Conservation (phyloP, 352 stramenopile species). For the Globisporangium nunn region DNA sequence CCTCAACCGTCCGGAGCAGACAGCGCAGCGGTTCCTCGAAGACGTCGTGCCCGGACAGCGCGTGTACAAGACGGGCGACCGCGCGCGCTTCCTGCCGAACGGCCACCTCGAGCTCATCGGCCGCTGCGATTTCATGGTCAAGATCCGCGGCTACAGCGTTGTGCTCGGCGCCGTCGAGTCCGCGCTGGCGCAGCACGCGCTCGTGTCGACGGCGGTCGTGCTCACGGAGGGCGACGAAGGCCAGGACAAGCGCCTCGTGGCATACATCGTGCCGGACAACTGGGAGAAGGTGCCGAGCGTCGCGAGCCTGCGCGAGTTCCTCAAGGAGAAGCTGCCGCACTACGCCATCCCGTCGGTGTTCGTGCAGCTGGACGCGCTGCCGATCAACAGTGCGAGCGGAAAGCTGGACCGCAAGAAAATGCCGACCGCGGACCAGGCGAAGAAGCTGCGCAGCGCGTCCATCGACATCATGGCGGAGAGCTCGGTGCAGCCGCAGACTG, state of each 20-base stretch:
- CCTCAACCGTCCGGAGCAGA: constrained; percentile 72
- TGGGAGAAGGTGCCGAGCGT: constrained; percentile 61
- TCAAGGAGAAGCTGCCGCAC: constrained; percentile 73
- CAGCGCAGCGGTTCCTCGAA: constrained; percentile 65
- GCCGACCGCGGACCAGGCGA: constrained; percentile 54
- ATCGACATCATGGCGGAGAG: constrained; percentile 56
- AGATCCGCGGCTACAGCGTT: constrained; percentile 93
- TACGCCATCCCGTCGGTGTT: constrained; percentile 82
- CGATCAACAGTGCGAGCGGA: constrained; percentile 81
- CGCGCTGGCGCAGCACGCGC: constrained; percentile 78
- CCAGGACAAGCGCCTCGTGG: constrained; percentile 89
- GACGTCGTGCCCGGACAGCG: constrained; percentile 56
- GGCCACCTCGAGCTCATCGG: constrained; percentile 90
- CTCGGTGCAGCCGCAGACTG: constrained; percentile 40
- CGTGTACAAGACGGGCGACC: constrained; percentile 91
- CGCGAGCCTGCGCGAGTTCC: constrained; percentile 51
- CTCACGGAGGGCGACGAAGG: constrained; percentile 82
- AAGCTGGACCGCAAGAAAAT: constrained; percentile 90
- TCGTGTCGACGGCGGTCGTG: constrained; percentile 86
- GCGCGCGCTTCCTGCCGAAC: constrained; percentile 86
- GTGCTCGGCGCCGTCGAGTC: constrained; percentile 89
- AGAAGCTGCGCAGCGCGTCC: constrained; percentile 60
- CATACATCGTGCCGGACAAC: constrained; percentile 85
- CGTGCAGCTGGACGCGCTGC: constrained; percentile 75
- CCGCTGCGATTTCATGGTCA: constrained; percentile 94